Base-by-base conservation (phyloP, 768 basidiomycete species). In the Boletus reticuloceps region DNA sequence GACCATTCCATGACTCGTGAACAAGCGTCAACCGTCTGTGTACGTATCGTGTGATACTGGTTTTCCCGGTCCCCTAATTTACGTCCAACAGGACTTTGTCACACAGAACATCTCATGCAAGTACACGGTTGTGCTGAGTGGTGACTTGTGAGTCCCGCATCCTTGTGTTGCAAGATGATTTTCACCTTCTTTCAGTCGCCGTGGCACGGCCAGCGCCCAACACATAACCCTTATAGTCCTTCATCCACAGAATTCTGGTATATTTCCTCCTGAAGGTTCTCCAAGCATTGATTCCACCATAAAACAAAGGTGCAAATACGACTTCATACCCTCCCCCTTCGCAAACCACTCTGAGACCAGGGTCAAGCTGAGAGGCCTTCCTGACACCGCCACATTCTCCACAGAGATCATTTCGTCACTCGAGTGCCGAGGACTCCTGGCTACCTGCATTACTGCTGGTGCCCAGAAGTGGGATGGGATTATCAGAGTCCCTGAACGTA, bases 121-220 rank as follows among this genome's bases (percentile, higher is more conserved):
- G 43, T 82, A 78, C 58, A 80, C 83, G 54, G 58, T 82, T 17
- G 62, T 76, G 31, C 61, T 83, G n/a, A 75, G 75, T 0, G 85
- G 84, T 11, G 75, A 74, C 69, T 82, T 85, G 86, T 88, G 63
- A 65, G 86, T 69, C 5, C 20, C n/a, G 12, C n/a, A n/a, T 53
- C 8, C n/a, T 20, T 38, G 27, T 17, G 29, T 20, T 43, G 19
- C 12, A 27, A 17, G 2, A 2, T 6, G n/a, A 39, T 37, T 17
- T 36, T 58, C 9, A 55, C 34, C n/a, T 32, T 51, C n/a, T 45
- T 38, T 46, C 37, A 66, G 85, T 58, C 82, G 85, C 17, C 80
- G 85, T 38, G 77, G 76, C 25, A 22, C 25, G 48, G 25, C 38
- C 47, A 61, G 32, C 16, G 55, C 69, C 19, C 53, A 58, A 27